Evolutionary conservation across 2,329 filamentous ascomycete species (phyloP).

Genomic region (Neonectria coccinea): DNA sequence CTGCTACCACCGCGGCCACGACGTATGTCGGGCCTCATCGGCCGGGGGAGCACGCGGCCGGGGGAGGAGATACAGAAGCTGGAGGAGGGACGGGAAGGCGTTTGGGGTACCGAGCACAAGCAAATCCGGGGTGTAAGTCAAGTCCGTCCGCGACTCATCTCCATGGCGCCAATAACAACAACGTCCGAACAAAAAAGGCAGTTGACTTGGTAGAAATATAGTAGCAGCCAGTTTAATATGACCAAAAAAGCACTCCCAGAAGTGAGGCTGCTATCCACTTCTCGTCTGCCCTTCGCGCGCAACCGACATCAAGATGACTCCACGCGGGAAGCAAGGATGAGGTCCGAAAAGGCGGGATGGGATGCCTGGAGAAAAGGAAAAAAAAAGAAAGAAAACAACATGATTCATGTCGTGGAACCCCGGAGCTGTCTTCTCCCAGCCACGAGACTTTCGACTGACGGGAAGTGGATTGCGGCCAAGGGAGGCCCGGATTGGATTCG

Average conservation of each 20-base stretch:
- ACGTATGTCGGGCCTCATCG: conserved; percentile 13
- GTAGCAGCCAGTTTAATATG: too few species aligned
- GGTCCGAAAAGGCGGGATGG: conserved; percentile 11
- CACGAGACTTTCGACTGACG: conserved; percentile 18
- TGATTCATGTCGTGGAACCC: conserved; percentile 27
- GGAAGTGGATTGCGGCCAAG: background rate
- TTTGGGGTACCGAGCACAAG: background rate
- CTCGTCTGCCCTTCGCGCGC: background rate
- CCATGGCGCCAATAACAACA: too few species aligned
- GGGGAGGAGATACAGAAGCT: background rate
- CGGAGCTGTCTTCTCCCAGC: conserved; percentile 11
- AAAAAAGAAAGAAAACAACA: conserved; percentile 22
- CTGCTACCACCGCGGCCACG: background rate
- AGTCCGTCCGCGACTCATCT: background rate
- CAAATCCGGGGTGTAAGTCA: conserved; percentile 5
- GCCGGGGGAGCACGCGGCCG: conserved; percentile 16
- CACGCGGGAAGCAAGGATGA: conserved; percentile 16
- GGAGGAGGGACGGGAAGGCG: too few species aligned
- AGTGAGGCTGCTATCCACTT: background rate
- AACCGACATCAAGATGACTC: conserved; percentile 15
- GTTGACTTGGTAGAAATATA: too few species aligned
- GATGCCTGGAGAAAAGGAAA: conserved; percentile 4
- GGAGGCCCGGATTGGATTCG: conserved; percentile 3
- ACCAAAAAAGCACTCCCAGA: background rate
- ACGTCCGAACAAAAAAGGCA: too few species aligned